Conservation (phyloP, 2,329 filamentous ascomycete species). For the Westerdykella ornata region DNA sequence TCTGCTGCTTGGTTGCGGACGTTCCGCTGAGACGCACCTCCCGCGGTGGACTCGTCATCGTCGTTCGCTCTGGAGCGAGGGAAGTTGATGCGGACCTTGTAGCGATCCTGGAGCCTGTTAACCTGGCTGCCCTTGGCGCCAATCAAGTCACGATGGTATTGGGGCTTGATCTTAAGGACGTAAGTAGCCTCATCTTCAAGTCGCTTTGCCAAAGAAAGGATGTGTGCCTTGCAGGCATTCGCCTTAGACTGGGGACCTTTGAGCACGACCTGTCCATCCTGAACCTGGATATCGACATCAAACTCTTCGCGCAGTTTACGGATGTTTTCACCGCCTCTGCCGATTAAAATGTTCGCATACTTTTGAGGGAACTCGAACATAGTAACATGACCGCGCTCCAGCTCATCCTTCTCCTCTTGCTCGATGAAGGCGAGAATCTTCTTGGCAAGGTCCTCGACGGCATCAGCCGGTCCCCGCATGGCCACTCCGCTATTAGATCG, state of each 20-base stretch:
- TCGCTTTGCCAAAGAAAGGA: constrained; percentile 69
- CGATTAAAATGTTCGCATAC: constrained; percentile 78
- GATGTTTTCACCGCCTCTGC: constrained; percentile 61
- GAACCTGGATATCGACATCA: constrained; percentile 75
- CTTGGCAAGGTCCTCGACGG: constrained; percentile 62
- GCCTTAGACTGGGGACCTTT: constrained; percentile 95
- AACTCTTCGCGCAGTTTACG: constrained; percentile 63
- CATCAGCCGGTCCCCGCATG: constrained; percentile 67
- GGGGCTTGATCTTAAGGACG: constrained; percentile 80
- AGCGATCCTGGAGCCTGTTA: constrained; percentile 83
- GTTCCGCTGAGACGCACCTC: constrained; percentile 57
- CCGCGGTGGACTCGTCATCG: constrained; percentile 53
- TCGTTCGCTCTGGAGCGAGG: constrained; percentile 67
- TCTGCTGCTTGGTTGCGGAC: constrained; percentile 69
- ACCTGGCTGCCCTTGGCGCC: constrained; percentile 82
- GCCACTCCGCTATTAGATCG: constrained; percentile 53
- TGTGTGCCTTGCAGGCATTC: constrained; percentile 76
- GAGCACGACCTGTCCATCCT: constrained; percentile 89
- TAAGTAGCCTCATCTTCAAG: constrained; percentile 88
- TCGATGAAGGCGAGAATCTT: constrained; percentile 75
- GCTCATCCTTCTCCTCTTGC: constrained; percentile 86
- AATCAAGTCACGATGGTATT: constrained; percentile 91
- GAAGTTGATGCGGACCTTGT: constrained; percentile 94
- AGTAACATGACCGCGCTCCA: constrained; percentile 80
- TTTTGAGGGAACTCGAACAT: constrained; percentile 93